phyloP scores from a whole-genome alignment of 495 filamentous ascomycete species.

The Massariosphaeria phaeospora region DNA sequence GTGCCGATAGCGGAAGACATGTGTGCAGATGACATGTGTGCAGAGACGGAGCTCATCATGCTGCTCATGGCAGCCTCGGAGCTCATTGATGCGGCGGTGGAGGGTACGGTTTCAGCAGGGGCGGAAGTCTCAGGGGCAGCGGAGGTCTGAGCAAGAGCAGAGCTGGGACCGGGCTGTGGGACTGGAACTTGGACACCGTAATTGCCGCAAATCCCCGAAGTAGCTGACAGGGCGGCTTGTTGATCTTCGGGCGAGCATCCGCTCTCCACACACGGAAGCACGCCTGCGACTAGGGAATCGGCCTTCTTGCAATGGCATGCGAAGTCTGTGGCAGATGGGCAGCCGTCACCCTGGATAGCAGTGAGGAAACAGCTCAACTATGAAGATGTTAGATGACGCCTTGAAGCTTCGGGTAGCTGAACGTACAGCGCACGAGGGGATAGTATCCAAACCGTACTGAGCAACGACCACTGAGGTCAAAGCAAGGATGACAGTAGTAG shows the following conservation, averaged over 20 bases:
- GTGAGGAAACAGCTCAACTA: slow-evolving; percentile 46
- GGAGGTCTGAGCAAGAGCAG: background rate
- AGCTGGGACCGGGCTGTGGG: background rate
- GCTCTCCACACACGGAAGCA: slow-evolving; percentile 47
- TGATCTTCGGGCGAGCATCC: slow-evolving; percentile 43
- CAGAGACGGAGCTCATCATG: too few species aligned
- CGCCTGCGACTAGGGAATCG: slow-evolving; percentile 36
- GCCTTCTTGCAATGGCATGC: slow-evolving; percentile 51
- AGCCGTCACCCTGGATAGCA: slow-evolving; percentile 45
- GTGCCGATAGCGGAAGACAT: background rate
- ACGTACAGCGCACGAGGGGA: slow-evolving; percentile 48
- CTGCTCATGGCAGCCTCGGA: too few species aligned
- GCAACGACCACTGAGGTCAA: slow-evolving; percentile 42
- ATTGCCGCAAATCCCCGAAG: slow-evolving; percentile 18
- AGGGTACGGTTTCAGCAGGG: background rate
- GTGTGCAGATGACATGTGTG: background rate
- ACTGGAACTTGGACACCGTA: slow-evolving; percentile 24
- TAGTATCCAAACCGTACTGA: slow-evolving; percentile 42
- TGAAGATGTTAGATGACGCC: background rate
- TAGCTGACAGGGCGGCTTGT: slow-evolving; percentile 34
- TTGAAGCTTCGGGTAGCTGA: background rate
- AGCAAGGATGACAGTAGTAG: slow-evolving; percentile 37
- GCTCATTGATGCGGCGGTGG: slow-evolving; percentile 1
- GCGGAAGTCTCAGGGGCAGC: background rate
- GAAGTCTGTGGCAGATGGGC: slow-evolving; percentile 46